Evolutionary conservation across 2,329 filamentous ascomycete genomes (phyloP), one percentile per base, ranked within the genome.

Genomic region (Cladosporium sp.): DNA sequence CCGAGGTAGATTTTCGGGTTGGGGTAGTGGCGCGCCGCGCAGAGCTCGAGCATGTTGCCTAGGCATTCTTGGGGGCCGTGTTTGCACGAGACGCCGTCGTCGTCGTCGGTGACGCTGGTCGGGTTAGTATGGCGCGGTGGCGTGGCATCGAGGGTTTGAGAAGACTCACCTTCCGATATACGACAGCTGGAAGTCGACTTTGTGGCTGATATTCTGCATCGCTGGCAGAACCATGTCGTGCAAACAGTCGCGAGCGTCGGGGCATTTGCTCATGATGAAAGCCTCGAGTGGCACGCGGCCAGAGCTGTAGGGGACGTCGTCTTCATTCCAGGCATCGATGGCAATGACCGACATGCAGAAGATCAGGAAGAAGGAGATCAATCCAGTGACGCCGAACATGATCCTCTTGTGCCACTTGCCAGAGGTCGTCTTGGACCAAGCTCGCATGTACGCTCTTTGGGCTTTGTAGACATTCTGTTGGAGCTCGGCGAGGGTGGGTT

Each of bases 201-300:
- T 93, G 56, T 89, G 81, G 54, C 82, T 78, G 32, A 91, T 80
- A 52, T 82, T 80, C 68, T 89, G 83, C 91, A 99, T 96, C 18
- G 85, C 80, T 1, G 93, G 93, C 13, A 97, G 72, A 19, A 99
- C 78, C 60, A 99, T 73, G 53, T 90, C 75, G 55, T 83, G 81
- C 17, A 99, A 75, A 63, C 92, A 96, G 64, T 89, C 86, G 68
- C 78, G 80, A 2, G 93, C 90, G 70, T 99, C 93, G 0, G 92
- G 91, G 64, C 93, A 99, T 77, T 97, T 96, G 72, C 54, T 69
- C 85, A 97, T 99, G 61, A 97, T 93, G 68, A 97, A 92, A 50
- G 89, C 88, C 68, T 99, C 93, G 2, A 99, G 72, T 3, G 89
- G 87, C 4, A 97, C 86, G 52, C 66, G 73, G 37, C 58, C 53